Evolutionary conservation across 73 alveolate species (phyloP).

Genomic region (Paramecium biaurelia): DNA sequence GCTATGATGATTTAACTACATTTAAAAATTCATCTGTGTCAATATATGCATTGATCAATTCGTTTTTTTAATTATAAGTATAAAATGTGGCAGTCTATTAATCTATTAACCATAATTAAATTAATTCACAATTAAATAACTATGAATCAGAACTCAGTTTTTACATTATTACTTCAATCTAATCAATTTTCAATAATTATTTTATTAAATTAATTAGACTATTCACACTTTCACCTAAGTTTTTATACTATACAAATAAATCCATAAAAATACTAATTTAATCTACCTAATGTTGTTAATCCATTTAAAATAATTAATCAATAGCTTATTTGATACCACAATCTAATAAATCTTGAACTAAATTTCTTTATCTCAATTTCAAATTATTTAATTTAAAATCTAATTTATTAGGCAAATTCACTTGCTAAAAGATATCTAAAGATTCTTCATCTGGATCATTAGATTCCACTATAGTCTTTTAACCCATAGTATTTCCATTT

Average conservation of each 20-base stretch:
- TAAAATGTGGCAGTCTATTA: conserved; percentile 39
- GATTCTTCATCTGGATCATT: conserved; percentile 2
- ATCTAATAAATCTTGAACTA: neutral
- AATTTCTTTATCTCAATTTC: neutral
- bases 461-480: neutral
- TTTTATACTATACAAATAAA: neutral
- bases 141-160: neutral
- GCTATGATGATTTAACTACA: neutral
- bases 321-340: conserved; percentile 9
- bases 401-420: neutral
- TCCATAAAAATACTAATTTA: conserved; percentile 21
- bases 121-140: neutral
- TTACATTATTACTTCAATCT: neutral
- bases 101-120: conserved; percentile 9
- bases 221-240: neutral
- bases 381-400: neutral
- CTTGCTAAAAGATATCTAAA: neutral
- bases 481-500: neutral
- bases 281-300: neutral
- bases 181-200: neutral
- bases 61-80: conserved; percentile 22
- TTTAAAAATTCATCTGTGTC: conserved; percentile 35
- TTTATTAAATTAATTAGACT: neutral
- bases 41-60: conserved; percentile 14
- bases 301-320: neutral